phyloP scores from a whole-genome alignment of 2,329 filamentous ascomycete genomes.

The Penicillium olsonii region DNA sequence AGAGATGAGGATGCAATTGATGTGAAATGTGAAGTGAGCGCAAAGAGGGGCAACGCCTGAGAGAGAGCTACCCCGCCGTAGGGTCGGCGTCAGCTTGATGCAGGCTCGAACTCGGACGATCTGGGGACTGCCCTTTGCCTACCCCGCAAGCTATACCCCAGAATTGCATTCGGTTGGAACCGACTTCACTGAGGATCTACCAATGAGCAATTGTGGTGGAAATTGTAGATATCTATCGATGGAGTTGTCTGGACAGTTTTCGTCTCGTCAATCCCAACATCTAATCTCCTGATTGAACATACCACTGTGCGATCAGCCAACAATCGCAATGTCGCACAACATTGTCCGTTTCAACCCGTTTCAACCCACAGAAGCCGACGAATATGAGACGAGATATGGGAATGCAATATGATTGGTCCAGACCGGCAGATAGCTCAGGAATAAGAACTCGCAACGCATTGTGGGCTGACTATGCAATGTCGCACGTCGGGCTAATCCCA shows the following conservation, averaged over 20 bases:
- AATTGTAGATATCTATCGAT: background rate
- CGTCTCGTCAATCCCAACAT: no score
- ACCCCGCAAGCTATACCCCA: constrained; percentile 10
- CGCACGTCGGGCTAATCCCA: constrained; percentile 15
- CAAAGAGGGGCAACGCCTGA: constrained; percentile 2
- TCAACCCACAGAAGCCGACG: background rate
- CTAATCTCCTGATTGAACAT: background rate
- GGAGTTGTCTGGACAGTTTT: no score
- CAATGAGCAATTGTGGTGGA: background rate
- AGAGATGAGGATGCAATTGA: constrained; percentile 1
- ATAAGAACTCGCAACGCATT: constrained; percentile 7
- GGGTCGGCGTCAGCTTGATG: constrained; percentile 2
- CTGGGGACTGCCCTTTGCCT: background rate
- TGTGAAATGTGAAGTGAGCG: no score
- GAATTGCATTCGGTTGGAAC: background rate
- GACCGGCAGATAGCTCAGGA: constrained; percentile 2
- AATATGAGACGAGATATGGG: constrained; percentile 4
- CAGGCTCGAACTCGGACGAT: constrained; percentile 3
- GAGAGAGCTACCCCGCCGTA: background rate
- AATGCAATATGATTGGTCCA: background rate
- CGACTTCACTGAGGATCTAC: background rate
- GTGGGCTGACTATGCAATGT: constrained; percentile 16
- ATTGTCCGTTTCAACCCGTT: constrained; percentile 5
- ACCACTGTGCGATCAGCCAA: background rate
- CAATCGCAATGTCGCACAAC: background rate